These are phyloP conservation scores for Thalassiosira hispida DNA, from an alignment of 352 stramenopile genomes.

Conservation along the genomic window DNA sequence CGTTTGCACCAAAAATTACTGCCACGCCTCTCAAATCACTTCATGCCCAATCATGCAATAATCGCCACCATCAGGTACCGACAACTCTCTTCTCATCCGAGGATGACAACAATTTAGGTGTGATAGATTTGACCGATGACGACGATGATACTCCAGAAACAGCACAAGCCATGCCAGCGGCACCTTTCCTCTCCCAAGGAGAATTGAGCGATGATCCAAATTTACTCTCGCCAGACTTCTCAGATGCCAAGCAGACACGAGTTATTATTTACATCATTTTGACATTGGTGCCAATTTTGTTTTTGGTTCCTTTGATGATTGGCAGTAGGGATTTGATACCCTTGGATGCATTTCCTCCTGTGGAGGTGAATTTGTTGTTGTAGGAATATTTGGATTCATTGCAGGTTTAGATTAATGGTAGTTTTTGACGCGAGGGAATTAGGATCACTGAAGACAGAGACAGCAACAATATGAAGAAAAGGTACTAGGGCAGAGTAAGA, in stretches of 20 bases:
- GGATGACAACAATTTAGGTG: slow-evolving; percentile 28
- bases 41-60: neutral
- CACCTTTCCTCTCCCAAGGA: slow-evolving; percentile 78
- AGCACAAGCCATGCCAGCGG: slow-evolving; percentile 2
- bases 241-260: slow-evolving; percentile 79
- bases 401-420: too few species aligned
- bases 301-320: slow-evolving; percentile 84
- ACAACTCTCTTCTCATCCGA: slow-evolving; percentile 1
- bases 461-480: too few species aligned
- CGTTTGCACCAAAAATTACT: slow-evolving; percentile 22
- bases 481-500: too few species aligned
- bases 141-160: slow-evolving; percentile 37
- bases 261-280: slow-evolving; percentile 85
- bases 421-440: too few species aligned
- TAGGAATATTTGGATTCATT: too few species aligned
- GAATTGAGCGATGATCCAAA: slow-evolving; percentile 71
- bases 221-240: slow-evolving; percentile 70
- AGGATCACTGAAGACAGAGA: too few species aligned
- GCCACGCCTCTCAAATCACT: neutral
- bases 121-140: slow-evolving; percentile 60
- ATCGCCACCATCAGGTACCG: neutral
- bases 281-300: slow-evolving; percentile 79
- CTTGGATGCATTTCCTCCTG: slow-evolving; percentile 73
- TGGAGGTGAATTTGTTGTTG: slow-evolving; percentile 42
- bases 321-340: slow-evolving; percentile 82